phyloP scores from a whole-genome alignment of 768 basidiomycete genomes.

The Mycena crocata region DNA sequence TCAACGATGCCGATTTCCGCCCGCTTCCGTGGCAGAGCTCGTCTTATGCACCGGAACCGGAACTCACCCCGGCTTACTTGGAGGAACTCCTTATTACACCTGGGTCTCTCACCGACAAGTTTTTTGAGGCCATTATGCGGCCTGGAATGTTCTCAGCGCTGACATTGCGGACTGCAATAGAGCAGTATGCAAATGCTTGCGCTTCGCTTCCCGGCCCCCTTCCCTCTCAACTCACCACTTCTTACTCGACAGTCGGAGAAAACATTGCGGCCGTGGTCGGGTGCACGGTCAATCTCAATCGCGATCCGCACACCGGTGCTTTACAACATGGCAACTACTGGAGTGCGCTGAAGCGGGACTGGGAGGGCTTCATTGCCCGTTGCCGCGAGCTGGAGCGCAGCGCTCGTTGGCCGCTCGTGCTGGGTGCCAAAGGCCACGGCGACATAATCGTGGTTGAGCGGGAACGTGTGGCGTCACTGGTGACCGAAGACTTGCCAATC shows the following conservation, averaged over 20 bases:
- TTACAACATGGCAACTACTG: conserved; percentile 83
- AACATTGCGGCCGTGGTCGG: conserved; percentile 89
- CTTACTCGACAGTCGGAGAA: conserved; percentile 76
- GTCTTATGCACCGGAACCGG: conserved; percentile 75
- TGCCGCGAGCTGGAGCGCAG: conserved; percentile 92
- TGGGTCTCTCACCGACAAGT: conserved; percentile 81
- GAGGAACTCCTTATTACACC: conserved; percentile 82
- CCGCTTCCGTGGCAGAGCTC: conserved; percentile 64
- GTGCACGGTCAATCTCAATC: conserved; percentile 79
- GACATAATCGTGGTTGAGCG: conserved; percentile 78
- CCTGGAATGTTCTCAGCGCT: conserved; percentile 90
- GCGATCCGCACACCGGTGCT: conserved; percentile 83
- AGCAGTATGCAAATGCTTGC: conserved; percentile 82
- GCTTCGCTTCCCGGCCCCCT: conserved; percentile 70
- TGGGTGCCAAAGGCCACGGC: conserved; percentile 60
- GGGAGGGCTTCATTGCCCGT: conserved; percentile 95
- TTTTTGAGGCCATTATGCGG: conserved; percentile 84
- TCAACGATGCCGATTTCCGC: conserved; percentile 45
- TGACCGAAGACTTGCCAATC: conserved; percentile 76
- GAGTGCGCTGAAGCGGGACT: conserved; percentile 89
- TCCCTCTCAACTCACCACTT: conserved; percentile 67
- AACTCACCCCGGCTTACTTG: conserved; percentile 87
- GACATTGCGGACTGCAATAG: conserved; percentile 84
- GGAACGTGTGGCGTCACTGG: conserved; percentile 76
- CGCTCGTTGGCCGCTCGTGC: conserved; percentile 81